Evolutionary conservation across 495 filamentous ascomycete species (phyloP).

Genomic region (Penicillium cataractarum): DNA sequence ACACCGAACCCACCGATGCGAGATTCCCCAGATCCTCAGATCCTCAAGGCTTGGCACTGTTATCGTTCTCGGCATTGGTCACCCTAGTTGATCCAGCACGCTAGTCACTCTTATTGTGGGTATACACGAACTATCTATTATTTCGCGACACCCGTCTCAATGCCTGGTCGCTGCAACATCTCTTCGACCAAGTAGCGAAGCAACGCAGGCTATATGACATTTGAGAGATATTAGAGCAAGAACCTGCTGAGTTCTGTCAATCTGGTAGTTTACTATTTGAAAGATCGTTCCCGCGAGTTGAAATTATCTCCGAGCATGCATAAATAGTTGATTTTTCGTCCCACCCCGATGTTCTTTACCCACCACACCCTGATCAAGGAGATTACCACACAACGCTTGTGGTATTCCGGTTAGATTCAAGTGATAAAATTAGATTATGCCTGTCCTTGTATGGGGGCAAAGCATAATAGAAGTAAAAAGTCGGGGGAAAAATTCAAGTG

Average conservation of each 20-base stretch:
- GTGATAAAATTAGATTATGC: constrained; percentile 1
- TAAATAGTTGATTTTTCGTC: background rate
- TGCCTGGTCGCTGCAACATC: background rate
- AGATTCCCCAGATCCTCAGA: constrained; percentile 2
- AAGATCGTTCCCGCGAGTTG: background rate
- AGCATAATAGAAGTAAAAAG: too few species aligned
- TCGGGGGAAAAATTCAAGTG: background rate
- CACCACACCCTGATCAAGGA: background rate
- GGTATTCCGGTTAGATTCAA: background rate
- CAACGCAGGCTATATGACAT: too few species aligned
- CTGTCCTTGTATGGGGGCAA: background rate
- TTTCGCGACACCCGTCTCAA: background rate
- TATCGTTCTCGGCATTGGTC: background rate
- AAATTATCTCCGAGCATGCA: constrained; percentile 12
- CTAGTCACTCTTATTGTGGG: background rate
- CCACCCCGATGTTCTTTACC: background rate
- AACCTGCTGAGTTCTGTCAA: background rate
- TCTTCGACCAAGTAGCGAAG: background rate
- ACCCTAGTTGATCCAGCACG: background rate
- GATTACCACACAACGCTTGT: background rate
- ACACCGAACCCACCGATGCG: background rate
- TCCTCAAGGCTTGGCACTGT: constrained; percentile 12
- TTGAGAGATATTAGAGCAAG: background rate
- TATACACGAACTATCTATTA: background rate
- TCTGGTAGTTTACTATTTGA: background rate